Conservation (phyloP, 2,329 filamentous ascomycete genomes). For the Fusarium mangiferae region DNA sequence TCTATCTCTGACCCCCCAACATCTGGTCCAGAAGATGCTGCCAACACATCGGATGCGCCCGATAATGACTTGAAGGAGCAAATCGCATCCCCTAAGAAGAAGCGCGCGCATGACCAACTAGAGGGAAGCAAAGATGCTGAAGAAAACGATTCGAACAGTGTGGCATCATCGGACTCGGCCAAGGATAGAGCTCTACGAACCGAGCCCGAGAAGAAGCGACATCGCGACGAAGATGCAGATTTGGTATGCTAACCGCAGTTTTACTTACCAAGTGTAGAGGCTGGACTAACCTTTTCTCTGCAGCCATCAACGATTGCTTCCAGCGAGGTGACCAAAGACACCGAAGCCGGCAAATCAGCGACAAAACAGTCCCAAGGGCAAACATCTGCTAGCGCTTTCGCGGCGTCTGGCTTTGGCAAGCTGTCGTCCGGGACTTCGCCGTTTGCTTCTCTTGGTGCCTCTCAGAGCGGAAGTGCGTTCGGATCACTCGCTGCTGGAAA, state of each 20-base stretch:
- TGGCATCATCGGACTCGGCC: slow-evolving; percentile 56
- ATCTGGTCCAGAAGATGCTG: slow-evolving; percentile 43
- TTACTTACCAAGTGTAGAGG: background rate
- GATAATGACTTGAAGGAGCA: slow-evolving; percentile 58
- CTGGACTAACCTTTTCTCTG: slow-evolving; percentile 20
- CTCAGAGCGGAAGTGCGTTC: slow-evolving; percentile 61
- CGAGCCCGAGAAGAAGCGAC: slow-evolving; percentile 74
- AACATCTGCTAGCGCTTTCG: slow-evolving; percentile 72
- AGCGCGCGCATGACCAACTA: slow-evolving; percentile 69
- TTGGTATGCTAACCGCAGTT: slow-evolving; percentile 45
- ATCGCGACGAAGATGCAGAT: slow-evolving; percentile 61
- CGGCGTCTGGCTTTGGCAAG: slow-evolving; percentile 74
- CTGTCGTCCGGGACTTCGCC: slow-evolving; percentile 72
- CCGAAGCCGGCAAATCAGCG: slow-evolving; percentile 37
- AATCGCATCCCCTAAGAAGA: slow-evolving; percentile 72
- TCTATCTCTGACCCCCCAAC: slow-evolving; percentile 64
- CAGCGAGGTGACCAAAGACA: slow-evolving; percentile 35
- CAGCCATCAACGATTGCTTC: slow-evolving; percentile 33
- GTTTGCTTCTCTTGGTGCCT: slow-evolving; percentile 66
- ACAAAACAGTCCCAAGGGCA: slow-evolving; percentile 43
- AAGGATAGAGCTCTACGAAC: slow-evolving; percentile 58
- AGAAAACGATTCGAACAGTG: slow-evolving; percentile 56
- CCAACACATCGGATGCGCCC: slow-evolving; percentile 47
- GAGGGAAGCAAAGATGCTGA: slow-evolving; percentile 59
- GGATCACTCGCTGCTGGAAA: slow-evolving; percentile 53